Evolutionary conservation across 2,329 filamentous ascomycete species (phyloP).

Genomic region (Plenodomus biglobosus): DNA sequence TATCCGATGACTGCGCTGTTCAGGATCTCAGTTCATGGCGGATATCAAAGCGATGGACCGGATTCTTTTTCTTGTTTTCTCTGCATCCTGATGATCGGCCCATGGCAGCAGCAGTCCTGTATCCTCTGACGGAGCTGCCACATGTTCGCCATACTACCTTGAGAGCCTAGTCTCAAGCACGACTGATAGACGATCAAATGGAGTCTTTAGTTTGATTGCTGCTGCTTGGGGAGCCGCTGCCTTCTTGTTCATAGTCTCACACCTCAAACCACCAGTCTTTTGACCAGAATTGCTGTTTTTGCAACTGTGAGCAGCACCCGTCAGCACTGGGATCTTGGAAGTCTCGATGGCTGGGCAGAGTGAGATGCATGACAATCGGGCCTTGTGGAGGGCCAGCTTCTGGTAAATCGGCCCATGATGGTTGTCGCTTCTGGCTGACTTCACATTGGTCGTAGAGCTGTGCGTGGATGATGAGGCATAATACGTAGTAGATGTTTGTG

Average conservation of each 20-base stretch:
- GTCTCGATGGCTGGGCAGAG: no score
- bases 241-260: conserved; percentile 26
- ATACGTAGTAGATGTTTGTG: no score
- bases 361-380: neutral
- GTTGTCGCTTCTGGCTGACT: no score
- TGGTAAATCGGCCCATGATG: no score
- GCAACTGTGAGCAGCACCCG: no score
- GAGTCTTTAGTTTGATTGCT: conserved; percentile 28
- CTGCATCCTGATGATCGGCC: conserved; percentile 36
- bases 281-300: no score
- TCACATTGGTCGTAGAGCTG: no score
- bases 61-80: conserved; percentile 39
- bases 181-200: conserved; percentile 38
- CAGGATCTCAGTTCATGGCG: conserved; percentile 40
- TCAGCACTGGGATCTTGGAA: no score
- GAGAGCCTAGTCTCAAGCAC: conserved; percentile 25
- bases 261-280: conserved; percentile 13
- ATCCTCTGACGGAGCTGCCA: conserved; percentile 6
- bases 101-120: conserved; percentile 1
- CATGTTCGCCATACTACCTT: conserved; percentile 27
- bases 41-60: conserved; percentile 38
- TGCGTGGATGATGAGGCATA: no score
- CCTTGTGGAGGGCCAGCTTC: no score
- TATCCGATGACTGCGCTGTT: conserved; percentile 29
- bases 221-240: conserved; percentile 14